Evolutionary conservation across 2,329 filamentous ascomycete genomes (phyloP), one percentile per base, ranked within the genome.

Genomic region (Hypoxylon sp.): DNA sequence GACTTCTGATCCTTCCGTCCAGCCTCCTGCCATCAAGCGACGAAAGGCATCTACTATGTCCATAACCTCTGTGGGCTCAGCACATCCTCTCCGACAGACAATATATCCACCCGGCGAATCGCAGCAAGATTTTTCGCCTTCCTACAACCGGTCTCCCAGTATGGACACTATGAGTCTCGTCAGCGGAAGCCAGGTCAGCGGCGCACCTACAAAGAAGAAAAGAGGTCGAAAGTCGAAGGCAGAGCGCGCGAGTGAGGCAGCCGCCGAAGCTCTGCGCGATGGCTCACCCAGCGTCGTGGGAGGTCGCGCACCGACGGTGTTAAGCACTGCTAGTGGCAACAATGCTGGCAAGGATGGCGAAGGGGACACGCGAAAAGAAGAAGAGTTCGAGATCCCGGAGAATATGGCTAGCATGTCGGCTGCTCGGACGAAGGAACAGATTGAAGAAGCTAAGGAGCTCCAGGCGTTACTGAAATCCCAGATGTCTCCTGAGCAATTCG

Each of bases 71-170:
- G 75, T 77, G 13, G 73, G 76, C 14, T 87, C 87, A 1, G 83
- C 87, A 0, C 91, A 93, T 71, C 91, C 91, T 1, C 87, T 96
- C 1, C 91, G 93, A 42, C 92, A 94, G 76, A 94, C 93, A 3
- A 94, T 92, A 0, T 96, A 94, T 76, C 91, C 92, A 0, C 92
- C 92, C 26, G 90, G 89, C 65, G 83, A 88, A 65, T 67, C 74
- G 0, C 65, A 71, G 5, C 72, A 70, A 59, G 80, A 80, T 35
- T 80, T 84, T 22, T 88, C 87, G 2, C 85, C 87, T 0, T 86
- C 85, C 44, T 83, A 80, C 71, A 84, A 84, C 17, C 87, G 91
- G 14, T 92, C 90, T 0, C 91, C 91, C 0, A 92, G 89, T 1
- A 83, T 90, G 55, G 90, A 92, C 64, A 85, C 81, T 8, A 82